phyloP scores from a whole-genome alignment of 2,329 filamentous ascomycete species.

The Arthroderma sp. region DNA sequence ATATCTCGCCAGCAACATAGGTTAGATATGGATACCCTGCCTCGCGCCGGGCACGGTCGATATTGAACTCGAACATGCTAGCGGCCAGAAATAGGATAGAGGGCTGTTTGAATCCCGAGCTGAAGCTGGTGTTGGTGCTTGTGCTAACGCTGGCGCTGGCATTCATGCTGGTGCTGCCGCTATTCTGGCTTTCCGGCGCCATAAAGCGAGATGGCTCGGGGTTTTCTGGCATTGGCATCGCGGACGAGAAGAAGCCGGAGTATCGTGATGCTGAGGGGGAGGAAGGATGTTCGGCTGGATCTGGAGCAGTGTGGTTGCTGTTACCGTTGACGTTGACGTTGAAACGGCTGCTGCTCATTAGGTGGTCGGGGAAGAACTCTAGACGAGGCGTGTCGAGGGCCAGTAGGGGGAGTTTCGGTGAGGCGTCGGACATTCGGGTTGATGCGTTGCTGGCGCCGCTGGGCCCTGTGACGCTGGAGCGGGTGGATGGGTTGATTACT shows the following conservation, averaged over 20 bases:
- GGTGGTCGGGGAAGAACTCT: conserved; percentile 27
- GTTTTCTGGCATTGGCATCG: conserved; percentile 65
- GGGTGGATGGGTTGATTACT: conserved; percentile 46
- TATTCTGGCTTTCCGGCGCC: conserved; percentile 10
- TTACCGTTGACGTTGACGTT: conserved; percentile 6
- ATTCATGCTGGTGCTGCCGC: conserved; percentile 15
- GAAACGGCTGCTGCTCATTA: conserved; percentile 12
- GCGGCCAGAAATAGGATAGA: conserved; percentile 75
- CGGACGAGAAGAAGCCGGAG: conserved; percentile 75
- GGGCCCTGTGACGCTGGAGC: conserved; percentile 32
- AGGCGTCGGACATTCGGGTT: conserved; percentile 16
- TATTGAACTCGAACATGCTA: conserved; percentile 93
- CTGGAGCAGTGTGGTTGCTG: conserved; percentile 14
- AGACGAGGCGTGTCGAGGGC: conserved; percentile 37
- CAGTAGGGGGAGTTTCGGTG: conserved; percentile 32
- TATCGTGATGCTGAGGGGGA: conserved; percentile 42
- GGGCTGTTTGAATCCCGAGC: conserved; percentile 36
- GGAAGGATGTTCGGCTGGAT: conserved; percentile 20
- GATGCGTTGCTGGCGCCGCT: conserved; percentile 11
- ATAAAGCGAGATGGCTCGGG: conserved; percentile 20
- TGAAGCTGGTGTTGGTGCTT: conserved; percentile 10
- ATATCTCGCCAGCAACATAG: conserved; percentile 89
- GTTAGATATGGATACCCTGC: conserved; percentile 92
- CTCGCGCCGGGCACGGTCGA: conserved; percentile 80
- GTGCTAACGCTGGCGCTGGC: neutral